A percentile compares a stretch with the other conserved stretches of the same genome.
Evolutionary conservation across 2,329 filamentous ascomycete genomes (phyloP).

Genomic region (Alternaria consortialis): DNA sequence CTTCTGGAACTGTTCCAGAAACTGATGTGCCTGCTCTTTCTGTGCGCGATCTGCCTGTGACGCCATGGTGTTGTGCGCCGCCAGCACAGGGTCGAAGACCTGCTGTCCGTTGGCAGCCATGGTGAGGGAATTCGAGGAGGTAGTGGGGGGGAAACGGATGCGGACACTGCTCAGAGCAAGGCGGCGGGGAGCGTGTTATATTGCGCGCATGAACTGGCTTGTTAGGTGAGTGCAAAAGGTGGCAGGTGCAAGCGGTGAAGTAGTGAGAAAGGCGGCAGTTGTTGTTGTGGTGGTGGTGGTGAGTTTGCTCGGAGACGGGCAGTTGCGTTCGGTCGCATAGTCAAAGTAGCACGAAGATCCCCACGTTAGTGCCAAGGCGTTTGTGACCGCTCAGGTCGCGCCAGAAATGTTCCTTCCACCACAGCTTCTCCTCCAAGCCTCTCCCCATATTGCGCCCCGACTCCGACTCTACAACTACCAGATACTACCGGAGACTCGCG

Average conservation of each 20-base stretch:
- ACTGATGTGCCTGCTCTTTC: slow-evolving; percentile 91
- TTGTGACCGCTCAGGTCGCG: slow-evolving; percentile 34
- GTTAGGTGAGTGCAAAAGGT: not conserved
- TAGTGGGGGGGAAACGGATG: slow-evolving; percentile 30
- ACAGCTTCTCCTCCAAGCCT: slow-evolving; percentile 28
- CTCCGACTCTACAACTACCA: slow-evolving; percentile 11
- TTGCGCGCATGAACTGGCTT: slow-evolving; percentile 35
- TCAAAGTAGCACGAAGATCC: slow-evolving; percentile 36
- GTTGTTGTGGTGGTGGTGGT: slow-evolving; percentile 21
- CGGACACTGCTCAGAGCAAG: slow-evolving; percentile 37
- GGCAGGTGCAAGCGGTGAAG: slow-evolving; percentile 10
- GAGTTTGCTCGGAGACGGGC: slow-evolving; percentile 32
- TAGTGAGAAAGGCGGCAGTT: slow-evolving; percentile 5
- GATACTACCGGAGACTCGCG: slow-evolving; percentile 9
- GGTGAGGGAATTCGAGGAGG: slow-evolving; percentile 37
- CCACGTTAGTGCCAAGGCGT: slow-evolving; percentile 35
- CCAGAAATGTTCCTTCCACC: slow-evolving; percentile 36
- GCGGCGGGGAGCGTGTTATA: slow-evolving; percentile 38
- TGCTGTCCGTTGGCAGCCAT: slow-evolving; percentile 77
- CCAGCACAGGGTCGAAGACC: slow-evolving; percentile 83
- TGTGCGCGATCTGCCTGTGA: slow-evolving; percentile 80
- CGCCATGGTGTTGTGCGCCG: slow-evolving; percentile 90
- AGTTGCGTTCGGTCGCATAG: slow-evolving; percentile 33
- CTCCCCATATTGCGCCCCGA: slow-evolving; percentile 20
- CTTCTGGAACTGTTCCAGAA: slow-evolving; percentile 95